phyloP scores from a whole-genome alignment of 306 rosid genomes.

The Castanea mollissima region DNA sequence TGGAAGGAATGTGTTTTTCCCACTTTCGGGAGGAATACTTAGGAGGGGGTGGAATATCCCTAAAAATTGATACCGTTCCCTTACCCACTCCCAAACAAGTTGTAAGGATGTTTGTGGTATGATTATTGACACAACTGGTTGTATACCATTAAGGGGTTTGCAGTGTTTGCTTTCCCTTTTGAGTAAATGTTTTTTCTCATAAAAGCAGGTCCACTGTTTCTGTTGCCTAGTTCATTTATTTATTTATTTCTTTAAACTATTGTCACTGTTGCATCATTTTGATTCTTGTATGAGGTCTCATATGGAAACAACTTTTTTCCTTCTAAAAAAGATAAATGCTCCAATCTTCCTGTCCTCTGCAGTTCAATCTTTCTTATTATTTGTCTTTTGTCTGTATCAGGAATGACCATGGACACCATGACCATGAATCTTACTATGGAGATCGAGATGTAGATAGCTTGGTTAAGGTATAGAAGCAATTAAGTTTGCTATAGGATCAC shows the following conservation, averaged over 20 bases:
- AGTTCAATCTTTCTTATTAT: slow-evolving; percentile 15
- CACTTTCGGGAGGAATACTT: no score
- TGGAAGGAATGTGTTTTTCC: no score
- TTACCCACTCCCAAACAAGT: no score
- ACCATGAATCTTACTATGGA: slow-evolving; percentile 92
- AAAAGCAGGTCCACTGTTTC: no score
- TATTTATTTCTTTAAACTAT: no score
- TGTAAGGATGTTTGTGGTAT: not conserved
- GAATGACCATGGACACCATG: slow-evolving; percentile 91
- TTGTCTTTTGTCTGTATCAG: slow-evolving; percentile 44
- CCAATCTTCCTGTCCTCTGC: slow-evolving; percentile 13
- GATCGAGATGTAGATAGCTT: slow-evolving; percentile 91
- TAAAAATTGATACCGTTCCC: no score
- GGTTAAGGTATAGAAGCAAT: slow-evolving; percentile 60
- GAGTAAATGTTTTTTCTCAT: no score
- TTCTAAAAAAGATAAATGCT: not conserved
- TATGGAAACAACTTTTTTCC: not conserved
- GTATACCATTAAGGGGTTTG: not conserved
- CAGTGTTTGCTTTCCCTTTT: no score
- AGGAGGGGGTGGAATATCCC: no score
- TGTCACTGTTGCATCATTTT: no score
- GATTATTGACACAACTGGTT: not conserved
- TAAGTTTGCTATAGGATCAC: slow-evolving; percentile 17
- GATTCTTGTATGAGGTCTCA: no score
- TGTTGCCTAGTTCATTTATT: no score